Evolutionary conservation across 257 asterid species (phyloP).

Genomic region (Jaltomata sinuosa): DNA sequence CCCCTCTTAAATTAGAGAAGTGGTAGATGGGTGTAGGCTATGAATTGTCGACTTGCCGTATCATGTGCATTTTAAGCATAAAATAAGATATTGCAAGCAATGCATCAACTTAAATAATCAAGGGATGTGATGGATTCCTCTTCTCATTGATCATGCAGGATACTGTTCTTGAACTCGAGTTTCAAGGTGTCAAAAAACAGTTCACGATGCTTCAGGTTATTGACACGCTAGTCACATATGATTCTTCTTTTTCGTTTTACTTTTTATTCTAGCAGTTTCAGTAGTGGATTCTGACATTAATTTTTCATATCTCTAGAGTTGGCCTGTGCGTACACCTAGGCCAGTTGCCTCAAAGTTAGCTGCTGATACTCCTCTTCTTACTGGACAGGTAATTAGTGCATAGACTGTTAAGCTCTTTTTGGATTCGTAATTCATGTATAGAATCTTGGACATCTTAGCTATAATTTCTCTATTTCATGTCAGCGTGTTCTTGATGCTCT

Average conservation of each 20-base stretch:
- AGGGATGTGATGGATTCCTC: neutral
- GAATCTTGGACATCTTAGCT: neutral
- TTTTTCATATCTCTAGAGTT: slow-evolving; percentile 43
- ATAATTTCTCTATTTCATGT: slow-evolving; percentile 8
- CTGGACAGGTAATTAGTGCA: slow-evolving; percentile 74
- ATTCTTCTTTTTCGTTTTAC: neutral
- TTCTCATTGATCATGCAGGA: slow-evolving; percentile 49
- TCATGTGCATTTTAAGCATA: neutral
- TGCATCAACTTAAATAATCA: neutral
- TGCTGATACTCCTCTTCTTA: slow-evolving; percentile 97
- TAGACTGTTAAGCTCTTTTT: neutral
- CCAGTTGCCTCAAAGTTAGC: slow-evolving; percentile 96
- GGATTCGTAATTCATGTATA: neutral
- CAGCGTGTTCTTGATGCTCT: slow-evolving; percentile 99
- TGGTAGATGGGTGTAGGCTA: neutral
- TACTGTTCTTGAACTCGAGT: slow-evolving; percentile 97
- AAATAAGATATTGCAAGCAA: neutral
- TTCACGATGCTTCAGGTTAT: slow-evolving; percentile 95
- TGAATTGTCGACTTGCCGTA: neutral
- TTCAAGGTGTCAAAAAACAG: slow-evolving; percentile 88
- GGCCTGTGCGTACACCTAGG: slow-evolving; percentile 98
- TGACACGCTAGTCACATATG: neutral
- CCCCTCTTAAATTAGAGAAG: neutral
- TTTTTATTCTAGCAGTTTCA: neutral
- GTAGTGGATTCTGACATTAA: neutral